phyloP scores from a whole-genome alignment of 805 yeast species.

The Ogataea philodendri region DNA sequence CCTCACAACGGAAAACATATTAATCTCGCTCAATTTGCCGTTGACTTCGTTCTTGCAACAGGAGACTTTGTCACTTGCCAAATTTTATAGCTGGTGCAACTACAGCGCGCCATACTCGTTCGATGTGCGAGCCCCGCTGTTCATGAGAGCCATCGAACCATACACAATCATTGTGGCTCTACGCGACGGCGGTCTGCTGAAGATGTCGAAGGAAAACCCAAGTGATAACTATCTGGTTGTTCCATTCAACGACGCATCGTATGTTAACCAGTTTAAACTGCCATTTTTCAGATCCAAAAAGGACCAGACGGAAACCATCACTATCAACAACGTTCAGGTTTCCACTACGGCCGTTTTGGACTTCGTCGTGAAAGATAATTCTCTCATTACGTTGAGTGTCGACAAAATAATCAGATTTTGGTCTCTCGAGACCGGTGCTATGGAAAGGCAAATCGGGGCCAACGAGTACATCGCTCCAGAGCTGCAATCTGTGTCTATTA shows the following conservation, averaged over 20 bases:
- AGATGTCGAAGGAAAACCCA: constrained; percentile 39
- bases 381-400: constrained; percentile 47
- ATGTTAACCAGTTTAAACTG: constrained; percentile 34
- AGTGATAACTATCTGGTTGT: constrained; percentile 22
- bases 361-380: constrained; percentile 12
- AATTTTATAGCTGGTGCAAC: constrained; percentile 58
- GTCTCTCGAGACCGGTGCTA: constrained; percentile 43
- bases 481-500: constrained; percentile 19
- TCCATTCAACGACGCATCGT: constrained; percentile 55
- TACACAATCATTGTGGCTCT: constrained; percentile 55
- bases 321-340: constrained; percentile 22
- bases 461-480: constrained; percentile 25
- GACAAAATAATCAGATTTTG: constrained; percentile 57
- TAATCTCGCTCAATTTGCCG: constrained; percentile 49
- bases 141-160: constrained; percentile 45
- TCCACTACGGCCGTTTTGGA: constrained; percentile 26
- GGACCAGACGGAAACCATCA: constrained; percentile 14
- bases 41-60: constrained; percentile 41
- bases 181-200: constrained; percentile 75
- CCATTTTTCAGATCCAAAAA: constrained; percentile 23
- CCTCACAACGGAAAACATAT: constrained; percentile 48
- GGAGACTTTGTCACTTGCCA: constrained; percentile 17
- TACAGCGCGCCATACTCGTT: constrained; percentile 68
- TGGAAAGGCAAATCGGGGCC: constrained; percentile 22
- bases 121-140: constrained; percentile 54